Conservation (phyloP, 2,329 filamentous ascomycete genomes). For the Penicillium aurantiogriseum region DNA sequence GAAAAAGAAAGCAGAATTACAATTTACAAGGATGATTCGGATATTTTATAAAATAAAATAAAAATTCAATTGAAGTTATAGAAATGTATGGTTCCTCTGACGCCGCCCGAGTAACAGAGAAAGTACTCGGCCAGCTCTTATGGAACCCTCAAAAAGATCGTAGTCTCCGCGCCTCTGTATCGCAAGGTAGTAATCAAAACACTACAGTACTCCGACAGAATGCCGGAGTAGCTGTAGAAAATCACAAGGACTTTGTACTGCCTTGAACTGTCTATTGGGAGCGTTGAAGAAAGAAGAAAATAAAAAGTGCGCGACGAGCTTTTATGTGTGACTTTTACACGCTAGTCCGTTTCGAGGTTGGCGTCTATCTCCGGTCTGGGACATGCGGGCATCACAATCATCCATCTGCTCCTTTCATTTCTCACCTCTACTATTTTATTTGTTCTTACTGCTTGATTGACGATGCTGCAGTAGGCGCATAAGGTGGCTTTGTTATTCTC, state of each 20-base stretch:
- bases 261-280: constrained; percentile 83
- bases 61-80: constrained; percentile 9
- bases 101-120: constrained; percentile 71
- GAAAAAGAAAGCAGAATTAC: too few species aligned
- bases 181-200: constrained; percentile 64
- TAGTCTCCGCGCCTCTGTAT: constrained; percentile 61
- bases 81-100: constrained; percentile 76
- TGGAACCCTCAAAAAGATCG: constrained; percentile 54
- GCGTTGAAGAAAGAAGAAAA: constrained; percentile 56
- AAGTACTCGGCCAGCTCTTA: constrained; percentile 72
- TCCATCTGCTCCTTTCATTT: constrained; percentile 3
- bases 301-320: constrained; percentile 18
- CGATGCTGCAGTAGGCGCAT: constrained; percentile 13
- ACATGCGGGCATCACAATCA: constrained; percentile 14
- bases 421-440: not conserved
- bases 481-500: constrained; percentile 3
- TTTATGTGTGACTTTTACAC: constrained; percentile 19
- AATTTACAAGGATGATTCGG: not conserved
- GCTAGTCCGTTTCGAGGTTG: constrained; percentile 30
- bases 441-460: not conserved
- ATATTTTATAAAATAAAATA: constrained; percentile 1
- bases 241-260: constrained; percentile 54
- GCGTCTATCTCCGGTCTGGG: constrained; percentile 9
- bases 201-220: constrained; percentile 64
- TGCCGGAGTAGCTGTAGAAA: constrained; percentile 56